phyloP scores from a whole-genome alignment of 2,329 filamentous ascomycete genomes.

The Cadophora sp. region DNA sequence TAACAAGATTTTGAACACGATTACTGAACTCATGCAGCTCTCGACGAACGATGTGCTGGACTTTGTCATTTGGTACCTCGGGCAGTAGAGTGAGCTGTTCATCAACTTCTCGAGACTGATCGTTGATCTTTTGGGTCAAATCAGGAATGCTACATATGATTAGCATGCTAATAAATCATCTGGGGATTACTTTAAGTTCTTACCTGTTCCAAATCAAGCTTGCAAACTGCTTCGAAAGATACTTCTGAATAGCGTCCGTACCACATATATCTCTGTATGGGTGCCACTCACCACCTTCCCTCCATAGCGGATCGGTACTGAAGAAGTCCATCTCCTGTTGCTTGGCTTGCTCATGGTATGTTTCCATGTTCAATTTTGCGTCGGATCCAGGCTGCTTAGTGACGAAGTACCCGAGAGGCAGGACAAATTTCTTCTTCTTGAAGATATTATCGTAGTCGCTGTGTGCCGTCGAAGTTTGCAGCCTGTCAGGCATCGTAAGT shows the following conservation, averaged over 20 bases:
- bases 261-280: background rate
- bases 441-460: conserved; percentile 71
- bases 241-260: conserved; percentile 1
- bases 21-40: conserved; percentile 64
- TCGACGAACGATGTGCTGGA: conserved; percentile 68
- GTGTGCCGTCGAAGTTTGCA: conserved; percentile 59
- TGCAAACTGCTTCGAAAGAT: background rate
- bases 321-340: conserved; percentile 6
- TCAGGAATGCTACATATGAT: background rate
- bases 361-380: background rate
- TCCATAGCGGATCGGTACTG: background rate
- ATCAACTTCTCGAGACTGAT: conserved; percentile 58
- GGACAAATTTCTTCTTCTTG: conserved; percentile 59
- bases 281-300: background rate
- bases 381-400: conserved; percentile 60
- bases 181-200: background rate
- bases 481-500: conserved; percentile 81
- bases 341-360: background rate
- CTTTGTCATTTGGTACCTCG: conserved; percentile 68
- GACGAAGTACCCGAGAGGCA: conserved; percentile 77
- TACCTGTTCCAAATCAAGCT: background rate
- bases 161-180: background rate
- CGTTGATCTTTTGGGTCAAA: conserved; percentile 22
- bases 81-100: conserved; percentile 64
- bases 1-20: background rate